Evolutionary conservation across 169 alveolate genomes (phyloP).

Genomic region (Plasmodium berghei): DNA sequence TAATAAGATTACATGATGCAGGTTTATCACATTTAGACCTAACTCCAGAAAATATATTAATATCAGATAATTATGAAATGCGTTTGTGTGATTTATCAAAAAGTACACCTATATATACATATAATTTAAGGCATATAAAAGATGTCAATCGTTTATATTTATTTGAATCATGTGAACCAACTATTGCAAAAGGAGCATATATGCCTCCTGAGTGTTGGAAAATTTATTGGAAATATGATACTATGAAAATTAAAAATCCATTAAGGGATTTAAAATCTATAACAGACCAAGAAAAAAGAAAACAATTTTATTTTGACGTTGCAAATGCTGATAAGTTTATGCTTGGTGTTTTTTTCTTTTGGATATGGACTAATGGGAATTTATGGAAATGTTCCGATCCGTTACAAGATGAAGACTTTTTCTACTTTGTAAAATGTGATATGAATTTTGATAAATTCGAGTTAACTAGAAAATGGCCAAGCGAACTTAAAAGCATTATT

Average conservation of each 20-base stretch:
- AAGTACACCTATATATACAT: constrained; percentile 83
- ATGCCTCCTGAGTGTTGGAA: constrained; percentile 91
- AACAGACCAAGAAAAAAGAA: constrained; percentile 74
- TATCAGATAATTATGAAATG: constrained; percentile 80
- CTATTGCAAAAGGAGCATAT: constrained; percentile 88
- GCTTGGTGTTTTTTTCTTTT: constrained; percentile 81
- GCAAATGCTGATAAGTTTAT: constrained; percentile 83
- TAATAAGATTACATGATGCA: constrained; percentile 82
- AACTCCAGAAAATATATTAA: constrained; percentile 87
- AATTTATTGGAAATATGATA: constrained; percentile 78
- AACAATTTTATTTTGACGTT: constrained; percentile 83
- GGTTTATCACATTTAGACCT: constrained; percentile 87
- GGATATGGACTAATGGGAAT: constrained; percentile 88
- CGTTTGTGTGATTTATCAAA: constrained; percentile 87
- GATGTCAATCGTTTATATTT: constrained; percentile 76
- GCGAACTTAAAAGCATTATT: constrained; percentile 37
- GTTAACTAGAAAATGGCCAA: constrained; percentile 67
- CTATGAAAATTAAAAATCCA: constrained; percentile 68
- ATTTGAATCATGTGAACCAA: constrained; percentile 87
- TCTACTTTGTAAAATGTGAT: constrained; percentile 67
- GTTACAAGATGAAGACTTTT: constrained; percentile 81
- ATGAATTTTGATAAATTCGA: constrained; percentile 71
- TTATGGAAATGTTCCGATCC: constrained; percentile 87
- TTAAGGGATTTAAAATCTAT: constrained; percentile 20
- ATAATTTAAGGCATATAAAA: constrained; percentile 79